Base-by-base conservation (phyloP, 805 yeast species). In the Sugiyamaella americana region DNA sequence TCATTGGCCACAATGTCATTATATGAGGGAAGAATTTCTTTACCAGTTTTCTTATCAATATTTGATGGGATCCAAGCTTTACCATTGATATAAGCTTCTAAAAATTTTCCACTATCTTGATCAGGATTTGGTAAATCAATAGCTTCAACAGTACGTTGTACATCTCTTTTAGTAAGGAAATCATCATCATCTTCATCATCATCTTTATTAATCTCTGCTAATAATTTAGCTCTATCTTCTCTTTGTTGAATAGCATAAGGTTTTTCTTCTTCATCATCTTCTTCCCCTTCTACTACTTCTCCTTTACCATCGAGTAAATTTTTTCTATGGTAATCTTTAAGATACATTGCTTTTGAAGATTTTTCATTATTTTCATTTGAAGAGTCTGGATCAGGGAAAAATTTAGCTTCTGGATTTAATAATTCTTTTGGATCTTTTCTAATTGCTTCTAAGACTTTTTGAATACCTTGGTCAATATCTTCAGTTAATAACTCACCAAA, bases 251-350 rank as follows among this genome's bases (percentile, higher is more conserved):
- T 73, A 4, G 75, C 85, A 61, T 76, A 88, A 0, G 96, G 84
- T 58, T 79, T 82, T 53, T 78, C 78, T 3, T 66, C 65, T 18
- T 66, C 69, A 21, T 73, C 76, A 21, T 35, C 18, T 17, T 35
- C 21, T 1, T 70, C 79, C 17, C 76, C 79, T 1, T 73, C 80
- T n/a, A 74, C 80, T 22, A 71, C 72, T 35, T 70, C 72, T 19
- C 75, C 76, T 37, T 72, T 74, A 8, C 89, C 91, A 2, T 80
- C 71, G n/a, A 93, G 68, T 30, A 89, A 65, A 54, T 80, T 84
- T 79, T 79, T 78, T 63, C 98, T 75, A 61, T 93, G 97, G 60
- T 89, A 93, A 63, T 93, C 98, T 57, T 89, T 88, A 64, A 93
- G 75, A 62, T 82, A 87, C 47, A 93, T 71, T 6, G 98, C 96